A percentile compares a stretch with the other conserved stretches of the same genome.
phyloP scores from a whole-genome alignment of 2,329 filamentous ascomycete species.

The Furcasterigmium furcatum region DNA sequence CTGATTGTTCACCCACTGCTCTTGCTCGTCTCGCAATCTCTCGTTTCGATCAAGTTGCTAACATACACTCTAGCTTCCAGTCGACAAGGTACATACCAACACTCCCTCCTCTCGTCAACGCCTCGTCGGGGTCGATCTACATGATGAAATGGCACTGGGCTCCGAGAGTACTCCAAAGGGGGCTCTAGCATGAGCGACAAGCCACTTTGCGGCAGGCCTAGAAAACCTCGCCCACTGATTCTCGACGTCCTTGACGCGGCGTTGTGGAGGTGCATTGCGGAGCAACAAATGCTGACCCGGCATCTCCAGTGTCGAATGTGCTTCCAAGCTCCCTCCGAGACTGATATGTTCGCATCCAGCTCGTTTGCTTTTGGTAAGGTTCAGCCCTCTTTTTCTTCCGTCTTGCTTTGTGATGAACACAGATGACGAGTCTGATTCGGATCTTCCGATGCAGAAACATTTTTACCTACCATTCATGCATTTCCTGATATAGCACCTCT shows the following conservation, averaged over 20 bases:
- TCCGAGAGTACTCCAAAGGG: slow-evolving; percentile 61
- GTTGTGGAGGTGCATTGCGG: not conserved
- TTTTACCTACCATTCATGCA: slow-evolving; percentile 59
- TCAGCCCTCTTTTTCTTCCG: slow-evolving; percentile 9
- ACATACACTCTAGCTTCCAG: slow-evolving; percentile 19
- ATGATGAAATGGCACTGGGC: slow-evolving; percentile 98
- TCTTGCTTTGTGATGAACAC: slow-evolving; percentile 38
- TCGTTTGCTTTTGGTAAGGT: slow-evolving; percentile 6
- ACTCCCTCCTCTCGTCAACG: slow-evolving; percentile 10
- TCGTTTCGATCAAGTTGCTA: slow-evolving; percentile 20
- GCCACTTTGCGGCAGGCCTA: slow-evolving; percentile 97
- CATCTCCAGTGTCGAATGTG: not conserved
- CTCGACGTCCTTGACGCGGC: slow-evolving; percentile 3
- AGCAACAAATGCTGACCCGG: not conserved
- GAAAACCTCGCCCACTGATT: slow-evolving; percentile 99
- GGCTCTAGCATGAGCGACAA: slow-evolving; percentile 70
- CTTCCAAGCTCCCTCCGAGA: not conserved
- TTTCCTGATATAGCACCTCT: slow-evolving; percentile 34
- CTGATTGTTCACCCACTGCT: slow-evolving; percentile 53
- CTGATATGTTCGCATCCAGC: not conserved
- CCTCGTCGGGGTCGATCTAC: slow-evolving; percentile 20
- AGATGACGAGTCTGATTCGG: slow-evolving; percentile 66
- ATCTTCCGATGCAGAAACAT: slow-evolving; percentile 58
- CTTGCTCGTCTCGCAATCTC: not conserved
- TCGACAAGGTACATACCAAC: slow-evolving; percentile 16